Evolutionary conservation across 768 basidiomycete species (phyloP), one percentile per base, ranked within the genome.

Genomic region (Phanerochaete sordida): DNA sequence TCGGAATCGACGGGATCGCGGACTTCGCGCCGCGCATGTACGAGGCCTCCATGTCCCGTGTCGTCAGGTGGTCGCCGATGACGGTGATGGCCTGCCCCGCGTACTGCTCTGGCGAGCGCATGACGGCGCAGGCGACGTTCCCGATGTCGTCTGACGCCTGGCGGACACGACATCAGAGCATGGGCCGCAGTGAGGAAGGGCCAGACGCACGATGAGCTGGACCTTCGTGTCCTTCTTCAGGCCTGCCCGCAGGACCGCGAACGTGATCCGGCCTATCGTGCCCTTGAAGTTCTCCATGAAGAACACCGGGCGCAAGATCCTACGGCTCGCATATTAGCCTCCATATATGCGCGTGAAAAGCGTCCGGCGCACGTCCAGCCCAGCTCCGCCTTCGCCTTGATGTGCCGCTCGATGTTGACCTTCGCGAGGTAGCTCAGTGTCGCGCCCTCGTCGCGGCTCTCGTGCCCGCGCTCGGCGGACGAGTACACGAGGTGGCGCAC

Each of bases 221-320:
- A 75, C 27, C 23, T 72, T 71, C 0, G 76, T 74, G 12, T 64
- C 63, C 3, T 70, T 68, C 51, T 74, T 70, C 21, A 78, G 63
- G 3, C 77, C 77, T 23, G 55, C 62, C 24, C 67, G 72, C 12
- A 79, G 52, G 1, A 76, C 74, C 27, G 69, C 70, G 3, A 67
- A 69, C 1, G 76, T 70, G 30, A 79, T 66, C 2, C 69, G 63
- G 6, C 78, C 78, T n/a, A 77, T 69, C 2, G 64, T 67, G 2
- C 75, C 72, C 5, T 76, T 71, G 44, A 74, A 77, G 56, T 78
- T 78, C 47, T 79, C 77, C 75, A 79, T 75, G 64, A 79, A 79
- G 57, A 78, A 76, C 13, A 68, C 72, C 5, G 77, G 77, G 4
- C 76, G 75, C 28, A 79, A 44, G 50, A 79, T 74, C 21, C 76